Percentiles rank a stretch among this genome's conserved stretches.
These are phyloP conservation scores for Xylariaceae sp. DNA, from an alignment of 2,329 filamentous ascomycete genomes.

Conservation along the genomic window DNA sequence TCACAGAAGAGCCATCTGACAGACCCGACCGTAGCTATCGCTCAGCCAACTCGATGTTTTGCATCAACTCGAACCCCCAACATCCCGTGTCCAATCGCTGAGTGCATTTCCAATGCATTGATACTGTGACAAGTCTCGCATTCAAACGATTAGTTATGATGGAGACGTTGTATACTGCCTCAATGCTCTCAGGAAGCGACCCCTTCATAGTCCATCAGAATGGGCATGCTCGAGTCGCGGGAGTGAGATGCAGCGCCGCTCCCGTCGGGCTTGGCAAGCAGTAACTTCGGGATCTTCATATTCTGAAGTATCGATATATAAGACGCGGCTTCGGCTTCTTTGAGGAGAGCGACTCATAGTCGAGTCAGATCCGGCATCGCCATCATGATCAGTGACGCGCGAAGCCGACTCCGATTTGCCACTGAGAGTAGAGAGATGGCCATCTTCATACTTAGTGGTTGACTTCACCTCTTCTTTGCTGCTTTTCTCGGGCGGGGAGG, in stretches of 20 bases:
- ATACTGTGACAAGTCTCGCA: background rate
- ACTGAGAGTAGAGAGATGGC: background rate
- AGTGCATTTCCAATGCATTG: background rate
- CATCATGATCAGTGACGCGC: background rate
- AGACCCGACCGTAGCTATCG: background rate
- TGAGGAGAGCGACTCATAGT: background rate
- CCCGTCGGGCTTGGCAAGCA: constrained; percentile 14
- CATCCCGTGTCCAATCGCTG: background rate
- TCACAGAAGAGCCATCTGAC: background rate
- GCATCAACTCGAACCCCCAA: background rate
- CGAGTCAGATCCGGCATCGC: background rate
- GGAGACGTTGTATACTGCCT: background rate
- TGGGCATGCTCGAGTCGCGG: constrained; percentile 12
- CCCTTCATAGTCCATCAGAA: constrained; percentile 2
- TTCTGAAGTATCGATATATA: background rate
- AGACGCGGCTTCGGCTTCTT: background rate
- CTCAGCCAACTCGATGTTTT: background rate
- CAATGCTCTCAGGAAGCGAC: background rate
- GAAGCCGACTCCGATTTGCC: constrained; percentile 1
- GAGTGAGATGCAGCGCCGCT: constrained; percentile 5
- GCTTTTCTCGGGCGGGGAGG: background rate
- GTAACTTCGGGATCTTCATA: background rate
- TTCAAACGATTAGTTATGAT: background rate
- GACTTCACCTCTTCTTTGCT: background rate
- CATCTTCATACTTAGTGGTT: background rate